Base-by-base conservation (phyloP, 1,284 basidiomycete species). In the Pseudozyma thailandica region DNA sequence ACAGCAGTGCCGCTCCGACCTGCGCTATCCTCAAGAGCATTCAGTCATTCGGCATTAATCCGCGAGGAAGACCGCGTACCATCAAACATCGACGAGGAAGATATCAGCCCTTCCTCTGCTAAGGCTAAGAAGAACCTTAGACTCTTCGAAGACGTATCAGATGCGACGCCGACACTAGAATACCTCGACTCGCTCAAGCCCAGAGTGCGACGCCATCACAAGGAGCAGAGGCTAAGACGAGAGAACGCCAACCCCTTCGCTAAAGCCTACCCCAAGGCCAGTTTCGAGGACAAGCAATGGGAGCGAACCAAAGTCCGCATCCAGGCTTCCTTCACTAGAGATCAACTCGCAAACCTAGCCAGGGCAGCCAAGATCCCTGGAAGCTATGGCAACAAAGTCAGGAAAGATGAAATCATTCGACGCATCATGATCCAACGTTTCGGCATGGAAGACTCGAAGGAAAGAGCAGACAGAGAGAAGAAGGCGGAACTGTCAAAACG, bases 121-220 rank as follows among this genome's bases (percentile, higher is more conserved):
- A 48, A 18, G 7, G 25, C 23, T 7, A 25, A 23, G 4, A 49
- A 44, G n/a, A 58, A 28, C 27, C 18, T 47, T 23, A 37, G 45
- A 10, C 45, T 64, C 3, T 21, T 72, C 7, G 69, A 57, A 6
- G 69, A 72, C 20, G 63, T 57, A 13, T 37, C 51, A 0, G 53
- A 69, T 16, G 70, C 59, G 2, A 60, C 52, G 20, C 70, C 64
- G 3, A 73, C 70, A 0, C 45, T 73, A 3, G 64, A 68, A 18
- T 61, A 73, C 39, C 64, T 73, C 37, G 70, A 73, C 39, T 64
- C 70, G 27, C 56, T 73, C 37, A 68, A 61, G 18, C 70, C 70
- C 0, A 54, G 50, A 4, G 18, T 30, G 3, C 42, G 37, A 4
- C 38, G 48, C 1, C 18, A 20, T 26, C 51, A 30, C 1, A 35